Conservation (phyloP, 805 yeast species). For the Yamadazyma olivae region DNA sequence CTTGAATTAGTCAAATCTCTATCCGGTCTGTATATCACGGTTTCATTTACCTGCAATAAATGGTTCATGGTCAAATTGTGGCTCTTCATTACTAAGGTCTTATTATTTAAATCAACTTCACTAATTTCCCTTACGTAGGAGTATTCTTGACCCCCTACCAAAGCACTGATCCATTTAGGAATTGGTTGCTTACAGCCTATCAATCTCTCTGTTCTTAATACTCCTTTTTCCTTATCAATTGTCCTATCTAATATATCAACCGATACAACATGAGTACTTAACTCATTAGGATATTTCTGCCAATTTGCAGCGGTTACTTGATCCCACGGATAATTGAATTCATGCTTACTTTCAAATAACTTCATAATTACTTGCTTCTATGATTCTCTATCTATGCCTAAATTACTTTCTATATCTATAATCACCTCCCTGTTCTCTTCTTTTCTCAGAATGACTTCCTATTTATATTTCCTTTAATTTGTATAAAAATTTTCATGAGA, state of each 20-base stretch:
- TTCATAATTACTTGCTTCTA: too few relatives aligned
- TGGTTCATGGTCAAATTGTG: slow-evolving; percentile 80
- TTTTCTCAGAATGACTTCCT: too few relatives aligned
- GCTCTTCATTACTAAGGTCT: slow-evolving; percentile 76
- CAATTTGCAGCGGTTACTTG: slow-evolving; percentile 95
- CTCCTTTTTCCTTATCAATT: slow-evolving; percentile 45
- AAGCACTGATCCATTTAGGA: slow-evolving; percentile 72
- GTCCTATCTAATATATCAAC: slow-evolving; percentile 85
- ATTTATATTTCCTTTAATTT: too few relatives aligned
- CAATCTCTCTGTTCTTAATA: slow-evolving; percentile 76
- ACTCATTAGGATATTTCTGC: slow-evolving; percentile 95
- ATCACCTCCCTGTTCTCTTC: not conserved
- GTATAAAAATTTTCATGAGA: too few relatives aligned
- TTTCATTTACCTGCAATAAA: slow-evolving; percentile 76
- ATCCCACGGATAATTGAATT: slow-evolving; percentile 85
- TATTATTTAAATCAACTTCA: slow-evolving; percentile 65
- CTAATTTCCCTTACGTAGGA: slow-evolving; percentile 89
- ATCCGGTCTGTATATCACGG: slow-evolving; percentile 79
- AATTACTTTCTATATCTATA: too few relatives aligned
- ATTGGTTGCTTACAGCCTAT: slow-evolving; percentile 86
- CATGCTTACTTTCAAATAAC: slow-evolving; percentile 66
- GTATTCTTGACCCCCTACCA: slow-evolving; percentile 70
- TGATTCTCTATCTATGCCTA: slow-evolving; percentile 1
- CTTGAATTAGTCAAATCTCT: slow-evolving; percentile 42
- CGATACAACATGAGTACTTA: slow-evolving; percentile 87